A percentile compares a stretch with the other conserved stretches of the same genome.
These are phyloP conservation scores for Phtheirospermum japonicum DNA, from an alignment of 257 asterid genomes.

Conservation along the genomic window DNA sequence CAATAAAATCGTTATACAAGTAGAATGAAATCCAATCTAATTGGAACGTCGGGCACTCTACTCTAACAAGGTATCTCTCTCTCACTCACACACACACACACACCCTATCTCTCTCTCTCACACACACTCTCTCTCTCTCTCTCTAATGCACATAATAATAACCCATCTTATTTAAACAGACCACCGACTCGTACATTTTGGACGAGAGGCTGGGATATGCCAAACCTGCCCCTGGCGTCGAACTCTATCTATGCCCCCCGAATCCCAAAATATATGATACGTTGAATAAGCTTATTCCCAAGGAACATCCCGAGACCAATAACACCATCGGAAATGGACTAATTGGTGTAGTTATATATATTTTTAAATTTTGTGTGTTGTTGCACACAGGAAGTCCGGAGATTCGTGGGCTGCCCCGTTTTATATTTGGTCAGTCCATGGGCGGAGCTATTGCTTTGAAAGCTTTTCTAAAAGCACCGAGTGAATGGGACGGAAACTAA, in stretches of 20 bases:
- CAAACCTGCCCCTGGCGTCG: conserved; percentile 78
- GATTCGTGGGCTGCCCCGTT: conserved; percentile 68
- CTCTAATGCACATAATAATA: neutral
- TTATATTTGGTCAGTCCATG: conserved; percentile 96
- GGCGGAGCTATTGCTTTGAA: conserved; percentile 94
- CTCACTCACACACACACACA: too few relatives aligned
- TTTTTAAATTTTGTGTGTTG: neutral
- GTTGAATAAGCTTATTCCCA: conserved; percentile 56
- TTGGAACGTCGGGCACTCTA: too few relatives aligned
- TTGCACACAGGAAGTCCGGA: conserved; percentile 75
- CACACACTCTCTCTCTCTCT: neutral
- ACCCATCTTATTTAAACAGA: conserved; percentile 39
- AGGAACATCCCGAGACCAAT: conserved; percentile 39
- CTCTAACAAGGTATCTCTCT: too few relatives aligned
- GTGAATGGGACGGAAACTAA: conserved; percentile 94
- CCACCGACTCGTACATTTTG: conserved; percentile 52
- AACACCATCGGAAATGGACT: conserved; percentile 56
- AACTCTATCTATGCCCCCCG: conserved; percentile 82
- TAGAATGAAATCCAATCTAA: too few relatives aligned
- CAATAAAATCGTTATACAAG: too few relatives aligned
- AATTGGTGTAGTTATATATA: conserved; percentile 91
- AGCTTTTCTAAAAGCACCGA: conserved; percentile 69
- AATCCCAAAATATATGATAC: conserved; percentile 46
- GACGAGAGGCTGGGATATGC: conserved; percentile 89
- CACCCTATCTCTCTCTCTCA: too few relatives aligned